phyloP scores from a whole-genome alignment of 2,329 filamentous ascomycete genomes.

The Botrytis cinerea region DNA sequence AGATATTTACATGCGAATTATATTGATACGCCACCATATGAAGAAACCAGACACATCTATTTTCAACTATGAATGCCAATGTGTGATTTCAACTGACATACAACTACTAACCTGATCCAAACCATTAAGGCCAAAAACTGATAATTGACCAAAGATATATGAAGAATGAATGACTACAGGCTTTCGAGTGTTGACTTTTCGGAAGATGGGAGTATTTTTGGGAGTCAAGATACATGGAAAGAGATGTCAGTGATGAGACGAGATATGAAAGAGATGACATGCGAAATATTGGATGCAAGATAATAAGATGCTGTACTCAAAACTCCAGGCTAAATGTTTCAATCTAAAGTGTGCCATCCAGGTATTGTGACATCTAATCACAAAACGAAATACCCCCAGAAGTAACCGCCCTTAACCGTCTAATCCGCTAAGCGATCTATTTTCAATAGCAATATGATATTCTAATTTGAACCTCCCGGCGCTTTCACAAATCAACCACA shows the following conservation, averaged over 20 bases:
- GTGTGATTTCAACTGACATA: background rate
- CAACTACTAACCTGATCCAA: background rate
- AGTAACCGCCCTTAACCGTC: background rate
- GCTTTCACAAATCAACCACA: slow-evolving; percentile 31
- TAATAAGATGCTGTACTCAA: background rate
- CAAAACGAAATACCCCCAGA: no score
- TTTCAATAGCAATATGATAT: background rate
- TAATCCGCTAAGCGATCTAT: background rate
- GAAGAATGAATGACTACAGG: background rate
- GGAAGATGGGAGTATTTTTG: background rate
- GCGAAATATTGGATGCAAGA: background rate
- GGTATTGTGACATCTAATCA: background rate
- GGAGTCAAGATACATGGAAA: no score
- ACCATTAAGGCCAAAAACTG: background rate
- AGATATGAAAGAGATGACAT: background rate
- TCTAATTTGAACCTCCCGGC: background rate
- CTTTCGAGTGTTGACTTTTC: background rate
- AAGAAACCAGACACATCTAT: background rate
- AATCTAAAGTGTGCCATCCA: background rate
- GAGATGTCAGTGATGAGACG: no score
- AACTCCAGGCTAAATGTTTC: background rate
- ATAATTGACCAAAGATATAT: background rate
- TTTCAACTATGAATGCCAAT: background rate
- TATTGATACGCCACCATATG: background rate
- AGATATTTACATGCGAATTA: background rate